These are phyloP conservation scores for Plasmodium vivax DNA, from an alignment of 169 alveolate species.

Conservation along the genomic window DNA sequence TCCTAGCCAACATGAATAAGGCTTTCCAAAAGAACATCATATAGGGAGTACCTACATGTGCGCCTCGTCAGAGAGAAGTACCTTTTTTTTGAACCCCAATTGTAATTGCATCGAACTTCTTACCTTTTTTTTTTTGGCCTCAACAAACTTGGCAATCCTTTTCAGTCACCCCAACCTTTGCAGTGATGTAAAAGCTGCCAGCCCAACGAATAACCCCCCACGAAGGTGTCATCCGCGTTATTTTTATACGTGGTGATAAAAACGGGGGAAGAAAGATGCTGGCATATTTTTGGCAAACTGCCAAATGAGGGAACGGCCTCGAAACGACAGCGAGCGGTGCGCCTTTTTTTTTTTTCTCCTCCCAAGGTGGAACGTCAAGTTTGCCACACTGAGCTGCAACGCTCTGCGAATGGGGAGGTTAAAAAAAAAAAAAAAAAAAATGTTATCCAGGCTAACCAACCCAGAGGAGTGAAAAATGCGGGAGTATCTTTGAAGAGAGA, in stretches of 20 bases:
- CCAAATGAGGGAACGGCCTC: neutral
- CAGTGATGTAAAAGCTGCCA: neutral
- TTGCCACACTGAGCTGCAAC: neutral
- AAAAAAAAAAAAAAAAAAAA: no score
- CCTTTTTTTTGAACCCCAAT: neutral
- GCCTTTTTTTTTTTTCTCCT: neutral
- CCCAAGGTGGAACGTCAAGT: neutral
- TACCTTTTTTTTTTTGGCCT: neutral
- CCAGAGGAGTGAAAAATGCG: neutral
- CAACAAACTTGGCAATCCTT: neutral
- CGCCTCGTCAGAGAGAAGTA: neutral
- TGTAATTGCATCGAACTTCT: neutral
- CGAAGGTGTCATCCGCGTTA: neutral
- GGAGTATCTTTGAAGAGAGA: neutral
- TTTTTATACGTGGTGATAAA: neutral
- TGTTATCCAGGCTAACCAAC: neutral
- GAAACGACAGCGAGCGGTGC: neutral
- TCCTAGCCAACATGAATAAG: slow-evolving; percentile 63
- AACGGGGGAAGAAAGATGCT: neutral
- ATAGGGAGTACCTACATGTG: neutral
- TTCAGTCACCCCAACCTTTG: neutral
- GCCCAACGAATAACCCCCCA: neutral
- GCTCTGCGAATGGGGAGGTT: neutral
- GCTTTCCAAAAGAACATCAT: slow-evolving; percentile 71
- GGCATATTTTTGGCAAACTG: neutral